Conservation (phyloP, 805 yeast species). For the Priceomyces haplophilus region DNA sequence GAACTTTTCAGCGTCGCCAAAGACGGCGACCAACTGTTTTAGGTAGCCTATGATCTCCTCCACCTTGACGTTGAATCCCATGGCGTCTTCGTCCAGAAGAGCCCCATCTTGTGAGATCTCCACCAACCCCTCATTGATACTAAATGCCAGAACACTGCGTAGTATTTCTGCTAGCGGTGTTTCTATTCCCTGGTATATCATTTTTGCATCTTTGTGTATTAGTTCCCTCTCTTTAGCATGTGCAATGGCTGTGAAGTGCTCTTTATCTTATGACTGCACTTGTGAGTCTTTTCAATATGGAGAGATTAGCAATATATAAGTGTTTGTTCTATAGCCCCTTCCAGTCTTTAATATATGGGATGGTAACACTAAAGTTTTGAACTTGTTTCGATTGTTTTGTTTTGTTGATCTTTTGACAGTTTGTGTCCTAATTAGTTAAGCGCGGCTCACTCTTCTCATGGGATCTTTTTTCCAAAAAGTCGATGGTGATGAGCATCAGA, state of each 20-base stretch:
- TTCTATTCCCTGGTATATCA: conserved; percentile 3
- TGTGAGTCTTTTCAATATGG: no score
- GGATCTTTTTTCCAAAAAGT: no score
- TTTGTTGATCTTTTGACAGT: conserved; percentile 2
- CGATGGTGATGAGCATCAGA: no score
- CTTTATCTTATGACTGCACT: no score
- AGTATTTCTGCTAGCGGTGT: conserved; percentile 17
- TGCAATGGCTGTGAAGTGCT: no score
- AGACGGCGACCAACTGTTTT: conserved; percentile 15
- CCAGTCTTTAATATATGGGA: background rate
- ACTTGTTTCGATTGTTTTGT: background rate
- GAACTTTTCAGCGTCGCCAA: conserved; percentile 10
- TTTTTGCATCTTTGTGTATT: conserved; percentile 8
- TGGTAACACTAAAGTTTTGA: background rate
- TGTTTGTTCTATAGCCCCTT: no score
- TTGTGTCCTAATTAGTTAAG: conserved; percentile 2
- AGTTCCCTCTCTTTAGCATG: background rate
- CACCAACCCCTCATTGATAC: conserved; percentile 21
- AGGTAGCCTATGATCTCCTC: conserved; percentile 28
- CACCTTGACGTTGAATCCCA: conserved; percentile 25
- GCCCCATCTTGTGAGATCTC: conserved; percentile 10
- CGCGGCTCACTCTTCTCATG: conserved; percentile 1
- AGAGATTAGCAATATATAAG: no score
- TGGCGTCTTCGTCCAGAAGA: conserved; percentile 21
- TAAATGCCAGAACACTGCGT: conserved; percentile 16